phyloP scores from a whole-genome alignment of 1,139 yeast genomes.

The Kodamaea derodonti region DNA sequence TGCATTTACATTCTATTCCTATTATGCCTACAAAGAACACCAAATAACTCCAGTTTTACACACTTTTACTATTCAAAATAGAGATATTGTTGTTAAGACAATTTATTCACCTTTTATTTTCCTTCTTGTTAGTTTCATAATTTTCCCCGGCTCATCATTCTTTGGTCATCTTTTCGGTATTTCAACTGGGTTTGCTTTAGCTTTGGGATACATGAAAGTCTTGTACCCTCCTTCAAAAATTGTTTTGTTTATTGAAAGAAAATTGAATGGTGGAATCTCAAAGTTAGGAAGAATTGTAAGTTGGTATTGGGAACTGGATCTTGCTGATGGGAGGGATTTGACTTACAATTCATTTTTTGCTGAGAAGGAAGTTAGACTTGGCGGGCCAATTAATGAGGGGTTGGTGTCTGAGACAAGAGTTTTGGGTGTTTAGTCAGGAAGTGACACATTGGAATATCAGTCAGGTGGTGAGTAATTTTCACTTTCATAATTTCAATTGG shows the following conservation, averaged over 20 bases:
- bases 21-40: conserved; percentile 60
- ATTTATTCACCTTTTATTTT: conserved; percentile 55
- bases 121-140: conserved; percentile 45
- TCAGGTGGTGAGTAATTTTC: too few species aligned
- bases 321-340: conserved; percentile 40
- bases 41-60: conserved; percentile 41
- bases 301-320: conserved; percentile 56
- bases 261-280: conserved; percentile 46
- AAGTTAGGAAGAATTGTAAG: conserved; percentile 51
- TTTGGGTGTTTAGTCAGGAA: background rate
- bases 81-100: conserved; percentile 53
- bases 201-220: conserved; percentile 50
- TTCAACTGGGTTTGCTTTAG: conserved; percentile 44
- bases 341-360: conserved; percentile 32
- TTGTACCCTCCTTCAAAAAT: conserved; percentile 66
- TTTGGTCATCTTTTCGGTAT: conserved; percentile 62
- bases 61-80: conserved; percentile 20
- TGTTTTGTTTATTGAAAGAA: conserved; percentile 63
- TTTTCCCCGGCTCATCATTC: conserved; percentile 63
- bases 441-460: too few species aligned
- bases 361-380: background rate
- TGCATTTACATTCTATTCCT: conserved; percentile 68
- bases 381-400: background rate
- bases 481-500: too few species aligned
- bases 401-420: background rate